A percentile compares a stretch with the other conserved stretches of the same genome.
These are phyloP conservation scores for Leptodermis oblonga DNA, from an alignment of 257 asterid genomes.

Conservation along the genomic window DNA sequence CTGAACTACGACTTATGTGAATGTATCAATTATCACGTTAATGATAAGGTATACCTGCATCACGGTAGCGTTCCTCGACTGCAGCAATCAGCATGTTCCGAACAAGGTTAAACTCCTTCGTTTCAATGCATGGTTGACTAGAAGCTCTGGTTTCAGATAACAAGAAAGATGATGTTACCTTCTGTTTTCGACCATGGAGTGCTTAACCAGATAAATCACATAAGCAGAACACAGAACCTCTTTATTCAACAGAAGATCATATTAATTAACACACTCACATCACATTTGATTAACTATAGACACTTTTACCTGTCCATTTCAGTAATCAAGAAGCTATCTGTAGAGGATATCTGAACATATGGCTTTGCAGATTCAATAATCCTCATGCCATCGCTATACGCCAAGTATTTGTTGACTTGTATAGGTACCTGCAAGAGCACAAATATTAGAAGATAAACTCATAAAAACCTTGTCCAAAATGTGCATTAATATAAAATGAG, in stretches of 20 bases:
- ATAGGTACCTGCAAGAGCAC: constrained; percentile 41
- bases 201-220: background rate
- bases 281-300: background rate
- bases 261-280: background rate
- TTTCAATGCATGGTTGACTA: constrained; percentile 44
- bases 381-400: constrained; percentile 51
- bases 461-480: background rate
- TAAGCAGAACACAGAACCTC: background rate
- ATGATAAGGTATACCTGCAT: constrained; percentile 36
- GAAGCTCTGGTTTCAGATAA: constrained; percentile 30
- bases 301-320: constrained; percentile 39
- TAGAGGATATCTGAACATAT: constrained; percentile 18
- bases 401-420: constrained; percentile 54
- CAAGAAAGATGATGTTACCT: background rate
- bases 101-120: constrained; percentile 47
- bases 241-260: background rate
- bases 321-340: constrained; percentile 29
- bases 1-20: background rate
- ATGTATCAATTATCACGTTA: background rate
- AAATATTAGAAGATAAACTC: background rate
- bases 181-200: background rate
- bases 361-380: constrained; percentile 45
- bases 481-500: background rate
- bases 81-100: constrained; percentile 56
- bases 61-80: constrained; percentile 50